Base-by-base conservation (phyloP, 75 land plant species). In the Larix kaempferi region DNA sequence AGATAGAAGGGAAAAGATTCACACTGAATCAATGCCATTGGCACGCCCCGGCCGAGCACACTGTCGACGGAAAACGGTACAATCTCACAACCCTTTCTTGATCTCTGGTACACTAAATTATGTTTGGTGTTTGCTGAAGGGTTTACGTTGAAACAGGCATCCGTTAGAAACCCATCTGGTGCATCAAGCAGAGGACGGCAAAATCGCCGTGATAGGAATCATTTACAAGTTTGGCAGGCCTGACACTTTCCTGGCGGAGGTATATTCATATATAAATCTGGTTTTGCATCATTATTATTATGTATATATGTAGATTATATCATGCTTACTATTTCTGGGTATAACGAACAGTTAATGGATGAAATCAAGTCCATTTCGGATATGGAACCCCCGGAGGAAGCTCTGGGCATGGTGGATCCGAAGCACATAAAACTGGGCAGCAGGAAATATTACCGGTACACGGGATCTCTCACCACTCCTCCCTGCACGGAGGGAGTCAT, bases 31-130 rank as follows among this genome's bases (percentile, higher is more conserved):
- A 85, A 22, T 69, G 71, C 59, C 89, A 88, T 57, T 82, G 83
- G 83, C 87, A 88, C 56, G 11, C 83, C 15, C 87, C 89, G 0
- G 60, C 84, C 10, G 87, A 88, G 63, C 89, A 88, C 73, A 72
- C 84, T 7, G 52, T 88, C 2, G 66, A 88, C 63, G 84, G 84
- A 52, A 71, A 27, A 56, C 78, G 87, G 89, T 87, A 65, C 21
- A 8, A 4, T 7, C n/a, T 26, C 11, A 7, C 2, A 37, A 5
- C 37, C 37, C 37, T 19, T 3, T 64, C 16, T 15, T 3, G 13
- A 22, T 10, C 16, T 11, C 13, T 19, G 16, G 4, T 35, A 35
- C 4, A 35, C 1, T 4, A 0, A 4, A 71, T 5, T 19, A 6
- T 35, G 1, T 5, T 11, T 39, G 37, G n/a, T 2, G 23, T 44